Conservation (phyloP, 371 early-diverging fungal species). For the Zopfochytrium polystomum region DNA sequence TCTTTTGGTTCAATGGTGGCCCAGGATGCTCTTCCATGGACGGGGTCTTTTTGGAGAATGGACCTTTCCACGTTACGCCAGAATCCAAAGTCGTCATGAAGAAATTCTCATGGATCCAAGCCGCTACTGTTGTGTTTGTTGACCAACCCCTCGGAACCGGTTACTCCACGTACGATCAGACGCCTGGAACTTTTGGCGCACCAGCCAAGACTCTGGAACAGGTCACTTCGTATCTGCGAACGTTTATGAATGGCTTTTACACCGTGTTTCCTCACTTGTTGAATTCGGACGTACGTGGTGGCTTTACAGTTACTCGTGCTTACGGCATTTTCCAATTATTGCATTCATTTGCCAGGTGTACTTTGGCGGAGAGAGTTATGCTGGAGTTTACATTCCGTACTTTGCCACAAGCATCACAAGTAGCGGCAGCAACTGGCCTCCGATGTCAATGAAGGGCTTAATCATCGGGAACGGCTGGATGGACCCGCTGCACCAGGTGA, state of each 20-base stretch:
- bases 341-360: conserved; percentile 52
- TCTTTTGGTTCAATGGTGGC: conserved; percentile 89
- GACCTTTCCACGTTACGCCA: conserved; percentile 62
- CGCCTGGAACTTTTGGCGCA: conserved; percentile 19
- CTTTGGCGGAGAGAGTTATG: conserved; percentile 82
- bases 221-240: conserved; percentile 54
- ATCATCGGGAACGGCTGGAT: conserved; percentile 90
- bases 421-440: not conserved
- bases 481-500: conserved; percentile 69
- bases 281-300: conserved; percentile 48
- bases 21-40: conserved; percentile 69
- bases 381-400: conserved; percentile 84
- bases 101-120: conserved; percentile 14
- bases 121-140: conserved; percentile 41
- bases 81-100: conserved; percentile 52
- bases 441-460: conserved; percentile 62
- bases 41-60: conserved; percentile 82
- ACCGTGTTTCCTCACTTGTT: conserved; percentile 58
- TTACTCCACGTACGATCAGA: conserved; percentile 53
- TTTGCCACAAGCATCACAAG: conserved; percentile 45
- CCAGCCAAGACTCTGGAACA: conserved; percentile 25
- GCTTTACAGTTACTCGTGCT: conserved; percentile 4
- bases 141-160: conserved; percentile 89
- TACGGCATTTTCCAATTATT: not conserved
- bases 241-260: conserved; percentile 64